Conservation (phyloP, 106 monocot genomes). For the Vanilla planifolia region DNA sequence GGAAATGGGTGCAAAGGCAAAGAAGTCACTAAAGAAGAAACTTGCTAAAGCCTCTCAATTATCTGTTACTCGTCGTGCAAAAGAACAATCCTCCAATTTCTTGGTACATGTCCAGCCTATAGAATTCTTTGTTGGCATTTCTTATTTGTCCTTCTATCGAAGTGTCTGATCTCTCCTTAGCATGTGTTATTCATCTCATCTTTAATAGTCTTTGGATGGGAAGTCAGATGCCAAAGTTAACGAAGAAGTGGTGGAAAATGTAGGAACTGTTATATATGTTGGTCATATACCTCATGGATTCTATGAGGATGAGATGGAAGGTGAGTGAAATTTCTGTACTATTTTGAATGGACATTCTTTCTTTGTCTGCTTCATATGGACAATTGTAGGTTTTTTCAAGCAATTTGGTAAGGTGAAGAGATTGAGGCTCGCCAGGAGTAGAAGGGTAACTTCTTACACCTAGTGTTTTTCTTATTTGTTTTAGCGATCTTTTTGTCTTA, state of each 20-base stretch:
- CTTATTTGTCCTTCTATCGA: background rate
- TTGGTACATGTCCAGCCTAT: slow-evolving; percentile 30
- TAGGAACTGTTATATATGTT: slow-evolving; percentile 67
- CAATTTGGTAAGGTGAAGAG: slow-evolving; percentile 87
- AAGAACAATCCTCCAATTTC: slow-evolving; percentile 44
- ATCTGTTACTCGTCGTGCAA: slow-evolving; percentile 19
- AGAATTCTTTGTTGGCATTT: background rate
- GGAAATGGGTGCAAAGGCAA: slow-evolving; percentile 70
- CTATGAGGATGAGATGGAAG: slow-evolving; percentile 97
- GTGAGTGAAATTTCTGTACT: slow-evolving; percentile 17
- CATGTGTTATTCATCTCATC: background rate
- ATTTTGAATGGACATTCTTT: background rate
- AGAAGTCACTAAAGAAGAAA: slow-evolving; percentile 65
- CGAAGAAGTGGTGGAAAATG: slow-evolving; percentile 25
- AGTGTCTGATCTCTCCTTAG: background rate
- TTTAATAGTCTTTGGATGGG: slow-evolving; percentile 64
- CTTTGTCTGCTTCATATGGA: background rate
- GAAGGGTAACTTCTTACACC: slow-evolving; percentile 47
- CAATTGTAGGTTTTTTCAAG: slow-evolving; percentile 70
- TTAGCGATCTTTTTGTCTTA: background rate
- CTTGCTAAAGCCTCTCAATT: slow-evolving; percentile 34
- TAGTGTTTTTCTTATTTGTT: background rate
- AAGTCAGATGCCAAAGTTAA: slow-evolving; percentile 24
- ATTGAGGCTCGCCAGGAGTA: slow-evolving; percentile 68
- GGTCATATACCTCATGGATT: slow-evolving; percentile 98